These are phyloP conservation scores for Powellomyces hirtus DNA, from an alignment of 192 early-diverging fungal species.

Conservation along the genomic window DNA sequence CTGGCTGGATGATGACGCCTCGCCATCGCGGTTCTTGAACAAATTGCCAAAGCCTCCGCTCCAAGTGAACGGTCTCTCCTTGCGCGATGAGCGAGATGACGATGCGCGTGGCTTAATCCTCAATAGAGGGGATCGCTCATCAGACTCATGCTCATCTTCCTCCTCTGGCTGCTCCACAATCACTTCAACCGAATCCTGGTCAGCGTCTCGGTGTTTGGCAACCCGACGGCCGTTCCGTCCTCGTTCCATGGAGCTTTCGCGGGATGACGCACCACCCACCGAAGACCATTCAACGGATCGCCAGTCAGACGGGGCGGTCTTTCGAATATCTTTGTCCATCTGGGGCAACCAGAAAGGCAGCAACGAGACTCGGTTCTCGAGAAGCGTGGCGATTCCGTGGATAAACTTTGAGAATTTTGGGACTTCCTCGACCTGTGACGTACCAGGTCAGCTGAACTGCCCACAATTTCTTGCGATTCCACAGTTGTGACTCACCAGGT, in stretches of 20 bases:
- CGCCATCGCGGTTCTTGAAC: constrained; percentile 8
- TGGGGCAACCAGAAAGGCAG: constrained; percentile 96
- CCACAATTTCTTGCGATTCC: neutral
- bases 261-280: constrained; percentile 4
- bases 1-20: neutral
- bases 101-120: neutral
- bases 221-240: neutral
- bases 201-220: neutral
- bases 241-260: constrained; percentile 16
- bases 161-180: constrained; percentile 21
- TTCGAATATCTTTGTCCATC: constrained; percentile 93
- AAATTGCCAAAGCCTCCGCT: constrained; percentile 15
- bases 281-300: constrained; percentile 28
- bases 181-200: constrained; percentile 20
- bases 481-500: constrained; percentile 56
- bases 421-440: constrained; percentile 70
- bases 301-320: constrained; percentile 50
- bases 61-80: constrained; percentile 18
- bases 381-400: constrained; percentile 85
- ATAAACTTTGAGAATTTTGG: constrained; percentile 99
- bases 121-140: constrained; percentile 26
- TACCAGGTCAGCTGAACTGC: neutral
- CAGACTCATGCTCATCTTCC: constrained; percentile 18
- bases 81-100: neutral
- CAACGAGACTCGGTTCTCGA: constrained; percentile 68